Conservation (phyloP, 805 yeast species). For the Nakazawaea ishiwadae region DNA sequence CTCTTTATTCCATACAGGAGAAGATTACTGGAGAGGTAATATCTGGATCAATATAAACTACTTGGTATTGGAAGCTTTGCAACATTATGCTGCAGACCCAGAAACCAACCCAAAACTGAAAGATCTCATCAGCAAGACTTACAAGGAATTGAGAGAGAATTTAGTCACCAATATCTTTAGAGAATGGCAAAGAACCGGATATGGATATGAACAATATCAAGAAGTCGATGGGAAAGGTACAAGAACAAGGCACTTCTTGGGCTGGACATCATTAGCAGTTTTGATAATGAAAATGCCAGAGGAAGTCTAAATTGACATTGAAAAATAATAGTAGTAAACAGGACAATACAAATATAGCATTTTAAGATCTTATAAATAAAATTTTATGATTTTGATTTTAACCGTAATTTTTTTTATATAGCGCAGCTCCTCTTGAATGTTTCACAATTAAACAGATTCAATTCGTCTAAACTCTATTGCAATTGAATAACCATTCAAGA, state of each 20-base stretch:
- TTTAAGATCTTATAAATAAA: too few relatives aligned
- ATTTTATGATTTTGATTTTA: neutral
- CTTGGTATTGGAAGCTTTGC: constrained; percentile 65
- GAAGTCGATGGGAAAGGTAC: constrained; percentile 68
- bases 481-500: too few relatives aligned
- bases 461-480: too few relatives aligned
- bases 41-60: constrained; percentile 93
- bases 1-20: constrained; percentile 64
- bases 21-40: constrained; percentile 95
- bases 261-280: constrained; percentile 87
- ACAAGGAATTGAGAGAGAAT: constrained; percentile 56
- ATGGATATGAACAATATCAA: constrained; percentile 88
- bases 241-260: constrained; percentile 86
- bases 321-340: too few relatives aligned
- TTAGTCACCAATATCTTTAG: constrained; percentile 61
- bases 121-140: constrained; percentile 42
- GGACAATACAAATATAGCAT: too few relatives aligned
- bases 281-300: constrained; percentile 83
- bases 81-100: constrained; percentile 41
- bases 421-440: neutral
- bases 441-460: too few relatives aligned
- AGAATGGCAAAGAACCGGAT: constrained; percentile 75
- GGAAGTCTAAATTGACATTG: constrained; percentile 12
- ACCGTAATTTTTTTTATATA: neutral
- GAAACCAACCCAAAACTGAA: constrained; percentile 27